Percentiles rank a stretch among this genome's conserved stretches.
phyloP scores from a whole-genome alignment of 805 yeast species.

The Yamadazyma tumulicola region DNA sequence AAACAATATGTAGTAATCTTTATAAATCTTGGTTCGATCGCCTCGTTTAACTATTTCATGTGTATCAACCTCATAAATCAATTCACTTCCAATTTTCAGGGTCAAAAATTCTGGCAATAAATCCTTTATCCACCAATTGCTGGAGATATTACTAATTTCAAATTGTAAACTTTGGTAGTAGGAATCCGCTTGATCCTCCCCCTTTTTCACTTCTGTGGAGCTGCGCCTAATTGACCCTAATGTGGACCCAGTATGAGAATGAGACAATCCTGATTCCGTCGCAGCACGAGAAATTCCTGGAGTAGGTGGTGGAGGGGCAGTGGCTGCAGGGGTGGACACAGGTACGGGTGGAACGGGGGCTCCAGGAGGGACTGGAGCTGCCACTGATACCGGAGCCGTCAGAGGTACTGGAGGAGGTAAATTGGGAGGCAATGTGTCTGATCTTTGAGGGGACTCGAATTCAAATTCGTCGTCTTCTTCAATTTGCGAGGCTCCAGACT shows the following conservation, averaged over 20 bases:
- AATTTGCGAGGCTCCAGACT: conserved; percentile 1
- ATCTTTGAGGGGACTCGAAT: conserved; percentile 14
- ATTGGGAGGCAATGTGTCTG: conserved; percentile 10
- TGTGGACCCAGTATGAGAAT: conserved; percentile 5
- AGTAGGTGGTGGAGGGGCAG: conserved; percentile 6
- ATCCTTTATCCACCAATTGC: conserved; percentile 64
- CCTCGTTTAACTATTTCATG: conserved; percentile 54
- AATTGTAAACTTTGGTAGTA: conserved; percentile 21
- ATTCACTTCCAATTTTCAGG: conserved; percentile 41
- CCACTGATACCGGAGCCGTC: neutral
- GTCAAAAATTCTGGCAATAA: conserved; percentile 54
- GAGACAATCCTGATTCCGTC: conserved; percentile 5
- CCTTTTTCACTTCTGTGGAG: conserved; percentile 16
- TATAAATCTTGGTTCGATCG: conserved; percentile 43
- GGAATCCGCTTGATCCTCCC: conserved; percentile 27
- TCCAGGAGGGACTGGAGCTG: conserved; percentile 3
- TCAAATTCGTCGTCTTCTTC: conserved; percentile 11
- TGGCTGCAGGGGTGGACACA: conserved; percentile 2
- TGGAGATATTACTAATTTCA: conserved; percentile 25
- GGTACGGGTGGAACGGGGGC: neutral
- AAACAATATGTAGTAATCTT: conserved; percentile 70
- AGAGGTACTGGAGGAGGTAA: conserved; percentile 6
- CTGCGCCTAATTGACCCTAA: conserved; percentile 10
- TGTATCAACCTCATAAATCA: conserved; percentile 65
- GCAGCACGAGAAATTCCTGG: conserved; percentile 5